Base-by-base conservation (phyloP, 345 rosid species). In the Salix arbutifolia region DNA sequence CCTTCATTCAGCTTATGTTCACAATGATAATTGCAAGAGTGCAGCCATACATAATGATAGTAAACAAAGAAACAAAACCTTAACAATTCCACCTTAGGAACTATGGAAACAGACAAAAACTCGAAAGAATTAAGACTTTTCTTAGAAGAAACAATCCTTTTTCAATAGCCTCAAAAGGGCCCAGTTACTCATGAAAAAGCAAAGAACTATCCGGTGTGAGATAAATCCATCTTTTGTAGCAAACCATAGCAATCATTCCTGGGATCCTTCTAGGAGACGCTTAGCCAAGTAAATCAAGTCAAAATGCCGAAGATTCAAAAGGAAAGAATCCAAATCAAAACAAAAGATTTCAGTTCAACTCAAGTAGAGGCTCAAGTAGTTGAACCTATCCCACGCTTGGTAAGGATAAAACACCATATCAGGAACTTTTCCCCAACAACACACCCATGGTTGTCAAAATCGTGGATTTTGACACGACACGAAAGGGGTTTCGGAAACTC, bases 221-320 rank as follows among this genome's bases (percentile, higher is more conserved):
- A 79, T 42, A 37, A 52, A 65, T 12, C 74, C 74, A 77, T 50
- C 79, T 69, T 79, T 72, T 44, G 42, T 60, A 37, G 65, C 77
- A 70, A 83, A 50, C 37, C 17, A 65, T 58, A 31, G 52, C 80
- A 72, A 33, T 62, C 62, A 68, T 66, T 71, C 40, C 65, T 23
- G 61, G 31, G 66, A 74, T 17, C 68, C 71, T 53, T 73, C 16
- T 6, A 33, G 18, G 48, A 61, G 67, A 64, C 58, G 66, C 35
- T 70, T 77, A 33, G 62, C 66, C 65, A 53, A 56, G 60, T 6
- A 56, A 21, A 66, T 67, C 77, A 33, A 38, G 50, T 72, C 48
- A 50, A 71, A 74, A 71, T 71, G 65, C 35, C 50, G 44, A 52
- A 31, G 66, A 70, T 67, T 67, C 2, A 4, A n/a, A 72, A 33